Evolutionary conservation across 768 basidiomycete genomes (phyloP), one percentile per base, ranked within the genome.

Genomic region (Coprinellus aureogranulatus): DNA sequence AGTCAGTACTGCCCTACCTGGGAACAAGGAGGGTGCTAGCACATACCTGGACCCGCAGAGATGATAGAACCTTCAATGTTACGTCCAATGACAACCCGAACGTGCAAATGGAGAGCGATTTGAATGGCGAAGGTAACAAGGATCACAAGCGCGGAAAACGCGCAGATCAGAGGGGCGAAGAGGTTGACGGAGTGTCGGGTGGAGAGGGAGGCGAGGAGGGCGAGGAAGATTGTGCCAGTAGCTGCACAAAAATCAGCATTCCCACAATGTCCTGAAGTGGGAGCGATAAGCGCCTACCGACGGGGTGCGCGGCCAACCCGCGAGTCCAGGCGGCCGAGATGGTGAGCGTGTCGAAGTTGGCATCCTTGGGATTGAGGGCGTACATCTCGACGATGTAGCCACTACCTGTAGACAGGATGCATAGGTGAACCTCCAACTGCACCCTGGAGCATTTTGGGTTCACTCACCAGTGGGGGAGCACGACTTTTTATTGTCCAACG

Each of bases 41-140:
- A 57, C 55, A 2, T 11, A 58, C 57, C 57, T 14, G 57, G 57
- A 8, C 57, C 57, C 3, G 57, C 49, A 5, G 57, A 51, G 11
- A 53, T 23, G 25, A 27, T 34, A 16, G 46, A 14, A 8, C 51
- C 34, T 25, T 11, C 28, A n/a, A 42, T 25, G 23, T 26, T 20
- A 10, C 37, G 37, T 6, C 39, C 34, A 39, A 58, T 44, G n/a
- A 41, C 22, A 18, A 34, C 39, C 18, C 12, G 16, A n/a, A 58
- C 34, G 26, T 46, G 57, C 4, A 58, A 40, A 25, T 58, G 57
- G 30, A 93, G 81, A 10, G 88, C 87, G 60, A 92, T 86, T 68
- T 93, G 89, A 68, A 89, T 83, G 37, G 83, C 81, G 64, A 92
- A 89, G 1, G 89, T 85, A 59, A 91, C 82, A 54, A 90, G 72